Conservation (phyloP, 805 yeast genomes). For the Cyberlindnera euphorbiiphila region DNA sequence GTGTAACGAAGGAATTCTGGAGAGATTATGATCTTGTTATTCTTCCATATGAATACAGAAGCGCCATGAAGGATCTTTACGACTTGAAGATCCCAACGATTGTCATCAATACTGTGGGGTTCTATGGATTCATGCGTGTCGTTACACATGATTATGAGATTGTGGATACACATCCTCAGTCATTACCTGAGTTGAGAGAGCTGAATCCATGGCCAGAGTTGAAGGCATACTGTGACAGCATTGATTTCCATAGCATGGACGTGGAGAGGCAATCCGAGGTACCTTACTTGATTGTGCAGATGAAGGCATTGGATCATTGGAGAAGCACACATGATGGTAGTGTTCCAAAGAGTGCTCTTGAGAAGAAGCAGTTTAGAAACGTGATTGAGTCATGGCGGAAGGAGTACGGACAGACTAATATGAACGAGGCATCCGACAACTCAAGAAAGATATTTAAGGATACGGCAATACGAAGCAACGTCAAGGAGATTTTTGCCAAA, state of each 20-base stretch:
- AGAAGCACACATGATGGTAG: slow-evolving; percentile 20
- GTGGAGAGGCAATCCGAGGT: slow-evolving; percentile 50
- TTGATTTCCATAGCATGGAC: slow-evolving; percentile 44
- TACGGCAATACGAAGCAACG: slow-evolving; percentile 30
- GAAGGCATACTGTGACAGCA: slow-evolving; percentile 42
- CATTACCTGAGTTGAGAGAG: slow-evolving; percentile 61
- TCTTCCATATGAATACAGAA: slow-evolving; percentile 32
- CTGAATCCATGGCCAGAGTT: slow-evolving; percentile 73
- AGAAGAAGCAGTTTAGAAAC: slow-evolving; percentile 38
- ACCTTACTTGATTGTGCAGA: slow-evolving; percentile 63
- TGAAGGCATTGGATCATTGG: slow-evolving; percentile 50
- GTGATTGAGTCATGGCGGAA: slow-evolving; percentile 37
- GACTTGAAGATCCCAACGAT: slow-evolving; percentile 49
- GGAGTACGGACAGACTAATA: slow-evolving; percentile 36
- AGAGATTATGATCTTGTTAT: slow-evolving; percentile 46
- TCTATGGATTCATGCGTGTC: slow-evolving; percentile 57
- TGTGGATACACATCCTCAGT: slow-evolving; percentile 69
- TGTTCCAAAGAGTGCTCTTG: slow-evolving; percentile 36
- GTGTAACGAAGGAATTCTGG: slow-evolving; percentile 35
- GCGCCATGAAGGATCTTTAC: slow-evolving; percentile 39
- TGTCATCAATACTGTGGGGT: slow-evolving; percentile 51
- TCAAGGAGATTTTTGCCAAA: slow-evolving; percentile 25
- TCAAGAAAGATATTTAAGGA: slow-evolving; percentile 40
- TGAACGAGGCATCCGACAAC: slow-evolving; percentile 48
- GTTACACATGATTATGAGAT: slow-evolving; percentile 56